These are phyloP conservation scores for Annulohypoxylon maeteangense DNA, from an alignment of 495 filamentous ascomycete species.

Conservation along the genomic window DNA sequence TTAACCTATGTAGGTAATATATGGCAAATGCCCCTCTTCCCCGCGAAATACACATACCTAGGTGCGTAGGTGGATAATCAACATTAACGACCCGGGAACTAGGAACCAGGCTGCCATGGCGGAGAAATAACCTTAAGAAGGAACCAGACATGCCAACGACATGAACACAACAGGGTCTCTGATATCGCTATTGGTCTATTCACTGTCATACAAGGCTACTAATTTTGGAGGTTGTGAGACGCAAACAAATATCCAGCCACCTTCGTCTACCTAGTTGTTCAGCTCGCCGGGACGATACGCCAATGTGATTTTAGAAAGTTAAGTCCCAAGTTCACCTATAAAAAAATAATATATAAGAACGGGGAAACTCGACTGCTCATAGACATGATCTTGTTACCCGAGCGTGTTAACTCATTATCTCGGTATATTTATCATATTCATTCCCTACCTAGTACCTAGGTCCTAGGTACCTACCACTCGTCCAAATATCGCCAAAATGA, in stretches of 20 bases:
- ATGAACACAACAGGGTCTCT: background rate
- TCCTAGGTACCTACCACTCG: background rate
- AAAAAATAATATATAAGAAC: slow-evolving; percentile 1
- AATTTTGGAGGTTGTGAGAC: background rate
- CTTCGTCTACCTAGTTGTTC: background rate
- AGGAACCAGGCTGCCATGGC: background rate
- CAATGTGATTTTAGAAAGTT: background rate
- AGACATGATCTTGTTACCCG: background rate
- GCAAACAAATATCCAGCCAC: slow-evolving; percentile 13
- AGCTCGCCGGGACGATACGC: background rate
- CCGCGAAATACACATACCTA: slow-evolving; percentile 4
- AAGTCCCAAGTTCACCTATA: background rate
- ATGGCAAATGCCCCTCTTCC: background rate
- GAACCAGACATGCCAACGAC: background rate
- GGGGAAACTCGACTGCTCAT: background rate
- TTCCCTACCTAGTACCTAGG: background rate
- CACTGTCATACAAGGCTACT: background rate
- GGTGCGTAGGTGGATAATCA: no score
- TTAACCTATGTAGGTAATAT: background rate
- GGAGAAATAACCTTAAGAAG: slow-evolving; percentile 5
- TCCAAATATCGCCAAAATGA: slow-evolving; percentile 50
- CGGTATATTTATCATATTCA: background rate
- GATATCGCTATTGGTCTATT: background rate
- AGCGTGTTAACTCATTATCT: background rate
- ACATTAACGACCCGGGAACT: background rate